phyloP scores from a whole-genome alignment of 441 rosid genomes.

The Erodium chrysanthum region DNA sequence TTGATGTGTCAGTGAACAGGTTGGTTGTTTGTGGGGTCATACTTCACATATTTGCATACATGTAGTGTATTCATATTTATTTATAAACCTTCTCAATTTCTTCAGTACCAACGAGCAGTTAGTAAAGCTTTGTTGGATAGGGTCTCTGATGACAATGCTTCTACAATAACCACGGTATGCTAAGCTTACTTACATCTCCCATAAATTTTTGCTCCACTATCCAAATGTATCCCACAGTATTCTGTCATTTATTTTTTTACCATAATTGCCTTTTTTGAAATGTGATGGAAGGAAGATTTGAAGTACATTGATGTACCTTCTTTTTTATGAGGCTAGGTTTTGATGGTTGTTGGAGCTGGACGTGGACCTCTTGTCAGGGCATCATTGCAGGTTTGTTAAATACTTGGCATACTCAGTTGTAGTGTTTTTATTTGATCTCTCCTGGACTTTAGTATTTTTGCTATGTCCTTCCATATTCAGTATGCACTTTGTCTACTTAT shows the following conservation, averaged over 20 bases:
- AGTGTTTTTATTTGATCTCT: not conserved
- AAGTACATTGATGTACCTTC: not conserved
- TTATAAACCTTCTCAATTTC: constrained; percentile 19
- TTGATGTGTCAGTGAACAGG: no score
- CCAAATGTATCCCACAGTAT: not conserved
- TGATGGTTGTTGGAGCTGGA: constrained; percentile 99
- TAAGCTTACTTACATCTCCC: constrained; percentile 5
- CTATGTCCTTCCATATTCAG: constrained; percentile 14
- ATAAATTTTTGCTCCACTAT: not conserved
- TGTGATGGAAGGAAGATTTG: constrained; percentile 7
- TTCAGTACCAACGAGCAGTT: constrained; percentile 86
- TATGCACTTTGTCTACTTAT: constrained; percentile 23
- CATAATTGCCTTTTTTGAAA: constrained; percentile 7
- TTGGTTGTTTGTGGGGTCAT: no score
- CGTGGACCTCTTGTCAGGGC: constrained; percentile 99
- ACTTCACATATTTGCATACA: not conserved
- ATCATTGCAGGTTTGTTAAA: constrained; percentile 65
- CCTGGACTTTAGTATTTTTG: constrained; percentile 3
- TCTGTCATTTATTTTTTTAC: no score
- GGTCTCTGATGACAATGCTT: constrained; percentile 58
- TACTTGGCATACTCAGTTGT: not conserved
- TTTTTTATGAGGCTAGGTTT: constrained; percentile 41
- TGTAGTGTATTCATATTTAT: no score
- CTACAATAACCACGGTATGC: constrained; percentile 55
- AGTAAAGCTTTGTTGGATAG: constrained; percentile 77